A percentile compares a stretch with the other conserved stretches of the same genome.
phyloP scores from a whole-genome alignment of 257 asterid species.

The Fraxinus quadrangulata region DNA sequence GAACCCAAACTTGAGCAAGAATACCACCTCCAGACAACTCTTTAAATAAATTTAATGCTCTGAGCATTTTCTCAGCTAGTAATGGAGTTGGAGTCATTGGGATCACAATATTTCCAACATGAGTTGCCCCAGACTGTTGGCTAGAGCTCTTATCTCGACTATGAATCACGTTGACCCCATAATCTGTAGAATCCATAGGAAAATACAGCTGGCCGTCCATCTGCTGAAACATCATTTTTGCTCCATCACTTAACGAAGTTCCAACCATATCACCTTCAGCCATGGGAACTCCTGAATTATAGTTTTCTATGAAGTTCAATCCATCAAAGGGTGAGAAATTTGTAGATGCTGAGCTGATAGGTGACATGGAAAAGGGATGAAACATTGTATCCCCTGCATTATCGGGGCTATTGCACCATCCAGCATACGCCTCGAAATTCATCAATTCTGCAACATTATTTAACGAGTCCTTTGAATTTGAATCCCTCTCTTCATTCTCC shows the following conservation, averaged over 20 bases:
- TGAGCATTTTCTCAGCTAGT: constrained; percentile 57
- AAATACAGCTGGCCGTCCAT: constrained; percentile 22
- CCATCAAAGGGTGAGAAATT: constrained; percentile 37
- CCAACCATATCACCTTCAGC: constrained; percentile 28
- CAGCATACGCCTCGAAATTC: constrained; percentile 49
- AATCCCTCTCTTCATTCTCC: constrained; percentile 31
- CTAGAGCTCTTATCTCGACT: constrained; percentile 20
- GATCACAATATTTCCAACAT: constrained; percentile 27
- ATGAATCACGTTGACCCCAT: constrained; percentile 22
- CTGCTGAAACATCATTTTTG: constrained; percentile 26
- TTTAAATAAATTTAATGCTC: constrained; percentile 51
- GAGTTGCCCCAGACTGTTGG: constrained; percentile 14
- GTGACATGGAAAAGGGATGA: constrained; percentile 40
- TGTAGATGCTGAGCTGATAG: constrained; percentile 27
- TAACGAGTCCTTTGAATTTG: constrained; percentile 36
- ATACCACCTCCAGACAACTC: constrained; percentile 53
- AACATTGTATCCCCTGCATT: constrained; percentile 40
- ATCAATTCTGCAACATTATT: constrained; percentile 39
- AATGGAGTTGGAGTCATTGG: constrained; percentile 41
- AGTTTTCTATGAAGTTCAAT: constrained; percentile 34
- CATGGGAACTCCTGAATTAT: constrained; percentile 22
- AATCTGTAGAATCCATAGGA: constrained; percentile 25
- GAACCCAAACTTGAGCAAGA: constrained; percentile 76
- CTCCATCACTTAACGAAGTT: constrained; percentile 25
- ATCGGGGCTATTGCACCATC: constrained; percentile 52